These are phyloP conservation scores for Pseudocercospora pini-densiflorae DNA, from an alignment of 2,329 filamentous ascomycete genomes.

Conservation along the genomic window DNA sequence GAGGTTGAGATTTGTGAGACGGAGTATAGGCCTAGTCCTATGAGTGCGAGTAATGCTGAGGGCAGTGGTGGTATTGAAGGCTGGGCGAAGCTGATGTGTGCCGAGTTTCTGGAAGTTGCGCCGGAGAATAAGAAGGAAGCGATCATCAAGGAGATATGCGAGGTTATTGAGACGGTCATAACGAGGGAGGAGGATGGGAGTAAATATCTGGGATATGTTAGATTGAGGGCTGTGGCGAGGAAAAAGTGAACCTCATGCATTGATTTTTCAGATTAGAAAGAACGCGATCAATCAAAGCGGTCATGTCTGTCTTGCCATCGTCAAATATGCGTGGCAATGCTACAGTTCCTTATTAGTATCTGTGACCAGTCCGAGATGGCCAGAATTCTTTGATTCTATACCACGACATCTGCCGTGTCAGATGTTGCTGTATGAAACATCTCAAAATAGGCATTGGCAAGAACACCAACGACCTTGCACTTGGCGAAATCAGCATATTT, in stretches of 20 bases:
- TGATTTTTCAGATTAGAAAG: neutral
- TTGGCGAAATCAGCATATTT: neutral
- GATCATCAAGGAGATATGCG: slow-evolving; percentile 59
- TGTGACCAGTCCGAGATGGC: neutral
- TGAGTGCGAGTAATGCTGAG: slow-evolving; percentile 44
- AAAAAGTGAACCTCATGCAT: slow-evolving; percentile 27
- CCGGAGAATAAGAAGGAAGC: slow-evolving; percentile 55
- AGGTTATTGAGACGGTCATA: slow-evolving; percentile 61
- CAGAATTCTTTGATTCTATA: neutral
- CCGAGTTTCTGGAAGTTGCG: slow-evolving; percentile 56
- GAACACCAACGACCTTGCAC: neutral
- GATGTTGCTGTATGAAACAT: neutral
- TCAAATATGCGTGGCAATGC: neutral
- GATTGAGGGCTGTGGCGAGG: slow-evolving; percentile 48
- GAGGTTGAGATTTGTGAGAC: slow-evolving; percentile 57
- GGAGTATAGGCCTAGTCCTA: slow-evolving; percentile 67
- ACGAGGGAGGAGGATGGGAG: slow-evolving; percentile 59
- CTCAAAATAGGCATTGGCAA: neutral
- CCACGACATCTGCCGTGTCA: neutral
- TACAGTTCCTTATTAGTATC: neutral
- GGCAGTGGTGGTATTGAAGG: slow-evolving; percentile 42
- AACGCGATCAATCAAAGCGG: neutral
- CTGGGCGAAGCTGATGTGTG: slow-evolving; percentile 64
- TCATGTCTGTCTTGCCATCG: neutral
- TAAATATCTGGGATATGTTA: slow-evolving; percentile 54